These are phyloP conservation scores for Kazachstania bromeliacearum DNA, from an alignment of 805 yeast species.

Conservation along the genomic window DNA sequence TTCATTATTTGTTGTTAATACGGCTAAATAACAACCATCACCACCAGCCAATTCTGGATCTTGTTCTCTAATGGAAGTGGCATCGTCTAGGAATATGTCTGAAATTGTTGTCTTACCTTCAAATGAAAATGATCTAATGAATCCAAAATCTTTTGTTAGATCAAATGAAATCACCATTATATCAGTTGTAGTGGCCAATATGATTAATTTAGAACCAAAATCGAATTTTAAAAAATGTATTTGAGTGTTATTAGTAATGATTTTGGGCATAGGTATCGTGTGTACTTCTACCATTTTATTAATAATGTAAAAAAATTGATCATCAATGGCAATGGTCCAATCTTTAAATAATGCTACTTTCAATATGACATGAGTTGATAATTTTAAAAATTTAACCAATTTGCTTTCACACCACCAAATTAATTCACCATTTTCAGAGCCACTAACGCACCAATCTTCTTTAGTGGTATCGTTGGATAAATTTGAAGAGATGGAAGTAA, in stretches of 20 bases:
- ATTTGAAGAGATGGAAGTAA: constrained; percentile 27
- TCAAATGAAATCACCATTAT: constrained; percentile 20
- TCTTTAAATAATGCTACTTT: constrained; percentile 17
- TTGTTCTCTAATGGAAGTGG: constrained; percentile 21
- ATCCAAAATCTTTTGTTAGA: constrained; percentile 18
- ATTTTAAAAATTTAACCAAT: constrained; percentile 8
- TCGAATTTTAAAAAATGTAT: constrained; percentile 25
- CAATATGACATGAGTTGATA: constrained; percentile 17
- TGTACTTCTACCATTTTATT: constrained; percentile 16
- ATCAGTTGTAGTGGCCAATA: constrained; percentile 15
- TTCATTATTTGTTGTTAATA: constrained; percentile 17
- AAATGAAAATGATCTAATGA: constrained; percentile 12
- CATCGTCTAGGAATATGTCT: constrained; percentile 22
- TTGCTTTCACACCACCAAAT: constrained; percentile 30
- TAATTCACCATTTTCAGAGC: constrained; percentile 26
- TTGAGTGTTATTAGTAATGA: not conserved
- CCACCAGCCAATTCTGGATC: constrained; percentile 23
- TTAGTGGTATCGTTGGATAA: constrained; percentile 15
- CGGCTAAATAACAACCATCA: constrained; percentile 28
- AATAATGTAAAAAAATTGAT: constrained; percentile 18
- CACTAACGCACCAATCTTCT: constrained; percentile 24
- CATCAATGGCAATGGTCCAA: constrained; percentile 20
- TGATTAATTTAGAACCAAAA: constrained; percentile 23
- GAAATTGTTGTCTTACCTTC: constrained; percentile 9
- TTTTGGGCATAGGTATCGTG: constrained; percentile 12